Evolutionary conservation across 495 filamentous ascomycete genomes (phyloP), one percentile per base, ranked within the genome.

Genomic region (Friedmanniomyces endolithicus): DNA sequence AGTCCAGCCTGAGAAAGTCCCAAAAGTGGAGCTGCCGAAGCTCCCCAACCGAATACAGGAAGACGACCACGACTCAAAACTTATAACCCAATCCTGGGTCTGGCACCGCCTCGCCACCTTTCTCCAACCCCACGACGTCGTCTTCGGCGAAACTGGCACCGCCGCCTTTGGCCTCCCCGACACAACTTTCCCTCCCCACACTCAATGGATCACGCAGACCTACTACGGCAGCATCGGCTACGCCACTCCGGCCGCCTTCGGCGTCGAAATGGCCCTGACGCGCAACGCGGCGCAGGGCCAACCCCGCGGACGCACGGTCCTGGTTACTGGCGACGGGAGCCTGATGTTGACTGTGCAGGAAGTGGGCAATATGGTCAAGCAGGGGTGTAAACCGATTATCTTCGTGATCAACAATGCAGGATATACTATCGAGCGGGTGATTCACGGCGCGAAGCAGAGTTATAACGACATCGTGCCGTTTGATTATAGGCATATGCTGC

Each of bases 401-500:
- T 53, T 70, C 46, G 45, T 71, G 1, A 63, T 70, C 46, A 70
- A 71, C 46, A 71, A 71, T 49, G 59, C 55, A 2, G 69, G 69
- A 7, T 71, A 71, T 48, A 70, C 69, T 9, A 61, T 70, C 45
- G 69, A 71, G 65, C 53, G 69, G 0, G 49, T 69, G 22, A 71
- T 71, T 40, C 69, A 70, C 58, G 69, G 69, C 11, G 65, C 66
- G 20, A 27, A 41, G n/a, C 57, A 65, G 45, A 50, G 59, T 7
- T 71, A 71, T 61, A 71, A 71, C 58, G 68, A 69, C 55, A 71
- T 70, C 52, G 59, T 61, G 11, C 64, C 65, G 12, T 68, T 62
- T 29, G 47, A 62, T 22, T 71, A 69, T 61, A 41, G 45, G 6
- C 63, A 67, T 37, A 59, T 69, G 41, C 63, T 71, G 11, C 68